Evolutionary conservation across 805 yeast species (phyloP), one percentile per base, ranked within the genome.

Genomic region (Peterozyma xylosa): DNA sequence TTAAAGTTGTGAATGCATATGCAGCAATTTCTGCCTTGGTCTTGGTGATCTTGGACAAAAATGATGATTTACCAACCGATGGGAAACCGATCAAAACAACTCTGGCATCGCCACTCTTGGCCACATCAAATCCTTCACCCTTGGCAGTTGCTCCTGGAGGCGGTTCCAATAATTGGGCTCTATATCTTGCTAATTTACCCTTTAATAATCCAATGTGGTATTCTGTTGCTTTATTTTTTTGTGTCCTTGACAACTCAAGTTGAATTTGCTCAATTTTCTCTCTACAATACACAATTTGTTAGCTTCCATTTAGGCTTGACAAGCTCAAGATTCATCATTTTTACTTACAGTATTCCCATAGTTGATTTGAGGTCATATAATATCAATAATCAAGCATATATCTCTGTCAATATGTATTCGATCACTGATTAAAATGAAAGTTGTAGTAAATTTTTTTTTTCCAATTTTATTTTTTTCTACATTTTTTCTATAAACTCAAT

Each of bases 151-250:
- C 70, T 0, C 88, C 87, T 1, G 91, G 83, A 37, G 86, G 82
- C 6, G 97, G 98, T 52, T 90, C 97, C 39, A 91, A 70, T 41
- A 91, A 73, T 69, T 91, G 96, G 56, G 95, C 82, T 58, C 98
- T 76, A 57, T 86, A 86, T 50, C 95, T 74, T 9, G 99, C 99
- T 37, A 93, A 75, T 61, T 91, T 93, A 43, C 98, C 99, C 65
- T 91, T 90, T 43, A 93, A 70, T 18, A 91, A 75, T 50, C 99
- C 98, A 57, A 91, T 74, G 62, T 91, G 99, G 63, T 93, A 90
- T 69, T 91, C 98, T 1, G 99, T 91, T 50, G 99, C 98, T 66
- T 91, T 91, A 60, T 91, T 91, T 70, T 93, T 91, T 61, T 91
- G 99, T 30, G 99, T 91, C 49, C 96, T 76, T 32, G 96, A 78